Evolutionary conservation across 306 rosid species (phyloP), one percentile per base, ranked within the genome.

Genomic region (Cyamopsis tetragonoloba): DNA sequence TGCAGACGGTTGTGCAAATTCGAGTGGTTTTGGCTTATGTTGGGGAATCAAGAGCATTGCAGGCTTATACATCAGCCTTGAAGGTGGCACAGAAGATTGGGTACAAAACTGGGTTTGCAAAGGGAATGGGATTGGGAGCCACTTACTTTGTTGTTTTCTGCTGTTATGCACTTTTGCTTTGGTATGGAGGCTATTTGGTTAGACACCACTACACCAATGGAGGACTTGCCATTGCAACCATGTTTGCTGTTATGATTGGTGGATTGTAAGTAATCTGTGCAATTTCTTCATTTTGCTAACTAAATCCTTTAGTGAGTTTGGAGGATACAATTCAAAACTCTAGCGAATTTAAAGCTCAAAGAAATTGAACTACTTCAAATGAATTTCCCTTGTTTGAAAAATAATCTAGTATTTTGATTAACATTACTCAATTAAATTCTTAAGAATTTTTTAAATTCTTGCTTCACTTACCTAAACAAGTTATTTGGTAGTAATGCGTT

Each of bases 71-170:
- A 3, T 70, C 87, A 1, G 91, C 98, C 13, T 78, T 93, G 83
- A 89, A 81, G 74, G 46, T 93, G 19, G 74, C 96, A 8, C 98
- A 93, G 81, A 89, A 48, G 77, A 32, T 88, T 31, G 98, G 98
- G 42, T 93, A 93, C 85, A 93, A 57, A 81, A 86, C 82, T 69
- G 98, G 98, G 23, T 65, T 93, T 3, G 88, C 98, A 38, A 93
- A 93, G 79, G 98, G 98, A 80, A 74, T 89, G 81, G 98, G 98
- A 75, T 79, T 93, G 44, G 98, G 98, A 3, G 97, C 98, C 1
- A 93, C 98, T 32, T 93, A 93, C 77, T 93, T 93, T 75, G 98
- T 93, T 34, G 98, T 93, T 27, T 93, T 93, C 80, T 93, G 98
- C 66, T 87, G 97, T 38, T 93, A 93, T 63, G 98, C 98, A 0